These are phyloP conservation scores for Termitomyces sp. DNA, from an alignment of 768 basidiomycete species.

Conservation along the genomic window DNA sequence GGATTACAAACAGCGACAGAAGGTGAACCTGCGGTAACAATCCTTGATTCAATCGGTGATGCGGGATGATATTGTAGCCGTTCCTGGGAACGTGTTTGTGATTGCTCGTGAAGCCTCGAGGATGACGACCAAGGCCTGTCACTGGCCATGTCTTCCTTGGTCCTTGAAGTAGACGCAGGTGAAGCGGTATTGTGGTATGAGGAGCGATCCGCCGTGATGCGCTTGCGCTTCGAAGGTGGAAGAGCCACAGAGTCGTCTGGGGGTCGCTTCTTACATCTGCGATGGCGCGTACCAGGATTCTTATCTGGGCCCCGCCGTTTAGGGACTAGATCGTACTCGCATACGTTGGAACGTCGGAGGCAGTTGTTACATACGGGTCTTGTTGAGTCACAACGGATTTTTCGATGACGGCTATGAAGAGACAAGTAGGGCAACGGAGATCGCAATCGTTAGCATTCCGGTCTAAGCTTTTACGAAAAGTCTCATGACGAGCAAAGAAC, in stretches of 20 bases:
- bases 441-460: conserved; percentile 28
- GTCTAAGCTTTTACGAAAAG: conserved; percentile 38
- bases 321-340: conserved; percentile 76
- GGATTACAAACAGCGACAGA: conserved; percentile 24
- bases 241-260: conserved; percentile 45
- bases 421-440: conserved; percentile 27
- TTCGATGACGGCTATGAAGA: conserved; percentile 66
- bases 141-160: conserved; percentile 37
- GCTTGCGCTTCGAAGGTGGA: conserved; percentile 51
- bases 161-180: conserved; percentile 26
- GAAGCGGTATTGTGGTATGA: conserved; percentile 27
- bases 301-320: conserved; percentile 86
- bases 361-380: conserved; percentile 82
- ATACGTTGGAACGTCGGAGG: conserved; percentile 69
- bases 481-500: conserved; percentile 29
- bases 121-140: conserved; percentile 21
- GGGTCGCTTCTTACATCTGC: conserved; percentile 80
- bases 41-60: conserved; percentile 26
- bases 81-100: conserved; percentile 12
- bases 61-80: conserved; percentile 5
- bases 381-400: conserved; percentile 84
- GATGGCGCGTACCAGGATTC: conserved; percentile 77
- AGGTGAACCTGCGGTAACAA: conserved; percentile 21
- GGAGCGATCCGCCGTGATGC: conserved; percentile 26
- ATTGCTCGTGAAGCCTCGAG: conserved; percentile 22